A percentile compares a stretch with the other conserved stretches of the same genome.
Evolutionary conservation across 345 rosid species (phyloP).

Genomic region (Combretum micranthum): DNA sequence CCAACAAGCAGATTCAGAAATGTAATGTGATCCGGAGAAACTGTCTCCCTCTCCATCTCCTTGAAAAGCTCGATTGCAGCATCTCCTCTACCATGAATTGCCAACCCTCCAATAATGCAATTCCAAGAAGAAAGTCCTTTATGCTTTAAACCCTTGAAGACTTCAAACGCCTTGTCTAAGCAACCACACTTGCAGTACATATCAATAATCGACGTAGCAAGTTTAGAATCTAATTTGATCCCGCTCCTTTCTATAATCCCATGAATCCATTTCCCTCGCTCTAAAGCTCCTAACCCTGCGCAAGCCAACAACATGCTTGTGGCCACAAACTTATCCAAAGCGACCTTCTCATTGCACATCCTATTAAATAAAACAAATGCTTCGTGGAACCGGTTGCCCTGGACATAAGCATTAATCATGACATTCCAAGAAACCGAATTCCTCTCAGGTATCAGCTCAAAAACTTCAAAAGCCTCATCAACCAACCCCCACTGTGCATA

Average conservation of each 20-base stretch:
- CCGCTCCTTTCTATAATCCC: conserved; percentile 40
- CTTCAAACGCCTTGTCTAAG: conserved; percentile 33
- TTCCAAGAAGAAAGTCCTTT: conserved; percentile 56
- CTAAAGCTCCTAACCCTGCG: conserved; percentile 63
- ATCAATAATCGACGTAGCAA: conserved; percentile 36
- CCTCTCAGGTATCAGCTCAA: conserved; percentile 31
- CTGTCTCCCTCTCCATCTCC: conserved; percentile 40
- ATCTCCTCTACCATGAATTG: conserved; percentile 50
- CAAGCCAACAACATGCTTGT: conserved; percentile 71
- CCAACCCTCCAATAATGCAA: conserved; percentile 60
- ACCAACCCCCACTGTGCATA: conserved; percentile 35
- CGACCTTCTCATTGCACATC: conserved; percentile 45
- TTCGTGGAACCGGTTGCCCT: conserved; percentile 31
- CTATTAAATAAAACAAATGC: conserved; percentile 44
- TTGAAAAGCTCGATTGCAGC: conserved; percentile 48
- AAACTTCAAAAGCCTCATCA: conserved; percentile 31
- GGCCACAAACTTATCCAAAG: conserved; percentile 49
- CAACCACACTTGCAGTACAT: conserved; percentile 47
- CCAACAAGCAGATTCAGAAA: conserved; percentile 67
- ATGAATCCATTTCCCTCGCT: conserved; percentile 84
- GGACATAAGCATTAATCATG: conserved; percentile 37
- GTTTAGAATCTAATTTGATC: conserved; percentile 40
- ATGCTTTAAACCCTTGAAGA: conserved; percentile 14
- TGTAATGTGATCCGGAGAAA: conserved; percentile 55
- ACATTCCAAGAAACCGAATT: conserved; percentile 43